Evolutionary conservation across 1,284 basidiomycete genomes (phyloP), one percentile per base, ranked within the genome.

Genomic region (Tetrapyrgos nigripes): DNA sequence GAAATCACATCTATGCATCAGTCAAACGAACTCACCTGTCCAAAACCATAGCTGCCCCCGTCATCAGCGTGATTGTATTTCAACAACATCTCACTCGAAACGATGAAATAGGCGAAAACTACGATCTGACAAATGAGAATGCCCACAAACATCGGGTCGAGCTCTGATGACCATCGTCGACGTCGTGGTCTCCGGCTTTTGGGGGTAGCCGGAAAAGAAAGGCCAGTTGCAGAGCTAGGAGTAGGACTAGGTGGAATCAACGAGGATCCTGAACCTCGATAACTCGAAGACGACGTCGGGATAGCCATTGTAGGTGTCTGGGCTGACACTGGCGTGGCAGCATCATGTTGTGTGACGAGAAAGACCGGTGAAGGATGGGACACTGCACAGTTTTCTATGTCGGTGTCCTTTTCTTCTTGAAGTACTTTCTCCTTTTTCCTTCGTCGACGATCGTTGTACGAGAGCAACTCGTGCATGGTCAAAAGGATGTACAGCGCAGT

Each of bases 111-210:
- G 3, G 69, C 70, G 61, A 76, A 74, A n/a, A 78, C 67, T 55
- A 75, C 50, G 29, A 70, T 58, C 55, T 77, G 72, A 52, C 70
- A 72, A 21, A 77, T 72, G 31, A 73, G 55, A 31, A 79, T 70
- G 8, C 76, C 75, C 47, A 78, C 67, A 43, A 78, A 63, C 76
- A 79, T 78, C 14, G 77, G 76, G 53, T 79, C 77, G 24, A 76
- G 58, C 37, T 76, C 67, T 21, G 66, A 66, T 14, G 71, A 70
- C 75, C 75, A 76, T 35, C 68, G 62, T 33, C 70, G 68, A 35
- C 70, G 71, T 57, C 65, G 66, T 10, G 72, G 73, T 9, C 74
- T 70, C 57, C 62, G 31, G 57, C 53, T 50, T 44, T 51, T 4
- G 4, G 37, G 21, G 44, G 19, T 24, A 37, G 13, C n/a, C 19